Base-by-base conservation (phyloP, 257 asterid species). In the Solanum piurae region DNA sequence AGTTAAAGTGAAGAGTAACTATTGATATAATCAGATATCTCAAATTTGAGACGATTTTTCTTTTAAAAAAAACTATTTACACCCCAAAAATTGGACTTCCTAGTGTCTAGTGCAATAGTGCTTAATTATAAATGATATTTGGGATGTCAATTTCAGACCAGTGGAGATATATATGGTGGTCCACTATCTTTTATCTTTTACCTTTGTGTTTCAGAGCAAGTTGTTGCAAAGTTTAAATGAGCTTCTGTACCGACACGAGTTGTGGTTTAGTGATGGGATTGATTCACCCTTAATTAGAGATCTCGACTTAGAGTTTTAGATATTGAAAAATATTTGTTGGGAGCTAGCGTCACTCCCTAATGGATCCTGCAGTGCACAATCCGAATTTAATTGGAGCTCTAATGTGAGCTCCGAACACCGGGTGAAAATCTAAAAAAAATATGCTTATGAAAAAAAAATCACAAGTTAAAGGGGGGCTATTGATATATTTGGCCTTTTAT, bases 361-460 rank as follows among this genome's bases (percentile, higher is more conserved):
- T 44, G 16, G 2, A 4, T 12, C 0, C 16, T 44, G 0, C 6
- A 0, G 2, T 46, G 21, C 18, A 0, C 1, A 3, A 0, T 49
- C 0, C 1, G 0, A 0, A 49, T 49, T 49, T 49, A 49, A 13
- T 14, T 0, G 3, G 1, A 5, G 16, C 0, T 49, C 1, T 13
- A 49, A 13, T 49, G 0, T 49, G 7, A 0, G 0, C 7, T 49
- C 0, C 0, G 6, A 1, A 46, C 1, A 46, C 0, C 58, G 1
- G 0, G 0, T 13, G 7, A 0, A 13, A 46, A 46, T 1, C 2
- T 0, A 4, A 49, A 49, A 4, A 12, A 13, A 10, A 44, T 1
- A 0, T 13, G 7, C 20, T 44, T 44, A 1, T 44, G 16, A 11
- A 42, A 11, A 44, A 44, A 4, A 12, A 44, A 5, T 14, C 60